phyloP scores from a whole-genome alignment of 371 early-diverging fungal genomes.

The Mortierella sp. region DNA sequence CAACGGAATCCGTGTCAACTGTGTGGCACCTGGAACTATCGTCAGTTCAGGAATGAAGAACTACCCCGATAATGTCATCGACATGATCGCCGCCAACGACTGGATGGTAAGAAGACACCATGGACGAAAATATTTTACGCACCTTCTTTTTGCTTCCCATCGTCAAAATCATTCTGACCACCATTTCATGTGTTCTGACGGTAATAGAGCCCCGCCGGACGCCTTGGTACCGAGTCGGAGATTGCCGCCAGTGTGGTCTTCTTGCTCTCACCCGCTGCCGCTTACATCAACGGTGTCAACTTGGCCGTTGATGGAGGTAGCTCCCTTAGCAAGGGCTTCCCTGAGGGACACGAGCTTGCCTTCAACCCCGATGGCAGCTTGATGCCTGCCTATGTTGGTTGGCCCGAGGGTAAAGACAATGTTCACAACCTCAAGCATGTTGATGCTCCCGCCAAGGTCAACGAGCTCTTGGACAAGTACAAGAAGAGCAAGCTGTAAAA shows the following conservation, averaged over 20 bases:
- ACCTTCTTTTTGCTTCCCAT: background rate
- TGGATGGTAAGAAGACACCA: constrained; percentile 46
- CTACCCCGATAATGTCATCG: constrained; percentile 60
- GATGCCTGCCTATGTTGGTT: constrained; percentile 54
- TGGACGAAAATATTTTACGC: background rate
- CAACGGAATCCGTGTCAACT: constrained; percentile 66
- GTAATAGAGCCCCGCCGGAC: constrained; percentile 61
- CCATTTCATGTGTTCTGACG: background rate
- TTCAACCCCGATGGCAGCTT: constrained; percentile 54
- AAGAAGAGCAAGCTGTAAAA: constrained; percentile 52
- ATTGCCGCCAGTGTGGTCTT: constrained; percentile 63
- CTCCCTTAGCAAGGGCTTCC: constrained; percentile 56
- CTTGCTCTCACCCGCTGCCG: constrained; percentile 62
- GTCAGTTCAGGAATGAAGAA: constrained; percentile 67
- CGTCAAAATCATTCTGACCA: background rate
- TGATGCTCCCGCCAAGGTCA: constrained; percentile 49
- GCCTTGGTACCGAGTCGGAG: constrained; percentile 68
- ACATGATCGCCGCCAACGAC: constrained; percentile 34
- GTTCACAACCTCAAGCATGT: constrained; percentile 53
- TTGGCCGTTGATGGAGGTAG: constrained; percentile 59
- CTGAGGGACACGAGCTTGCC: constrained; percentile 46
- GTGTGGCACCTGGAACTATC: constrained; percentile 71
- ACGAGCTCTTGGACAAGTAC: constrained; percentile 49
- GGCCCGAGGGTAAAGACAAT: constrained; percentile 56
- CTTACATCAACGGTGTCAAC: constrained; percentile 63